phyloP scores from a whole-genome alignment of 2,329 filamentous ascomycete species.

The Ophiostoma ulmi region DNA sequence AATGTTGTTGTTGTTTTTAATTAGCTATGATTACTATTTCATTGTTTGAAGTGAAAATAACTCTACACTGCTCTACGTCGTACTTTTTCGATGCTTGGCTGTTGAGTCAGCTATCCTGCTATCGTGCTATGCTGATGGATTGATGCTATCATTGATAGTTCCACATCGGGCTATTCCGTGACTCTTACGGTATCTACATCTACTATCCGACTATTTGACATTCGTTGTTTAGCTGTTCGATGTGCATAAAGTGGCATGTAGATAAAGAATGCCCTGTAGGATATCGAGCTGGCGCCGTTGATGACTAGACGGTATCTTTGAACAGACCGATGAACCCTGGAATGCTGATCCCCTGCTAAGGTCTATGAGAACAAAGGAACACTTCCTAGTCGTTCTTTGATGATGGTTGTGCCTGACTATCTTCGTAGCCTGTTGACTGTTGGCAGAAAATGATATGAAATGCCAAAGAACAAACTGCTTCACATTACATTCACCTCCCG shows the following conservation, averaged over 20 bases:
- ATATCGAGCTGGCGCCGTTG: background rate
- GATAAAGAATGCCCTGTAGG: background rate
- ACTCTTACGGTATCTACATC: background rate
- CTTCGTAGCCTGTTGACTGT: background rate
- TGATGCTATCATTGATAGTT: background rate
- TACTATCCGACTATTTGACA: background rate
- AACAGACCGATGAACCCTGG: background rate
- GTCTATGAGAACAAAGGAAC: background rate
- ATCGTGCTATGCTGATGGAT: background rate
- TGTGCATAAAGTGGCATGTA: background rate
- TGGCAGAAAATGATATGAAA: background rate
- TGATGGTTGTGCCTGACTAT: background rate
- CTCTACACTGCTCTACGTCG: too few relatives aligned
- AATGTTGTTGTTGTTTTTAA: background rate
- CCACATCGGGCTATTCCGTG: background rate
- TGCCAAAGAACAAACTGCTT: background rate
- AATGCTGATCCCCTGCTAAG: conserved; percentile 4
- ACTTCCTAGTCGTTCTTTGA: background rate
- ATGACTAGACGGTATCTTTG: background rate
- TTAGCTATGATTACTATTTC: background rate
- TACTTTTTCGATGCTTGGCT: too few relatives aligned
- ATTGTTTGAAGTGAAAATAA: too few relatives aligned
- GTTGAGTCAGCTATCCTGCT: background rate
- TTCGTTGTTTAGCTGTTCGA: background rate
- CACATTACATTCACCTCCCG: background rate